These are phyloP conservation scores for Ceratobasidium sp. DNA, from an alignment of 1,284 basidiomycete species.

Conservation along the genomic window DNA sequence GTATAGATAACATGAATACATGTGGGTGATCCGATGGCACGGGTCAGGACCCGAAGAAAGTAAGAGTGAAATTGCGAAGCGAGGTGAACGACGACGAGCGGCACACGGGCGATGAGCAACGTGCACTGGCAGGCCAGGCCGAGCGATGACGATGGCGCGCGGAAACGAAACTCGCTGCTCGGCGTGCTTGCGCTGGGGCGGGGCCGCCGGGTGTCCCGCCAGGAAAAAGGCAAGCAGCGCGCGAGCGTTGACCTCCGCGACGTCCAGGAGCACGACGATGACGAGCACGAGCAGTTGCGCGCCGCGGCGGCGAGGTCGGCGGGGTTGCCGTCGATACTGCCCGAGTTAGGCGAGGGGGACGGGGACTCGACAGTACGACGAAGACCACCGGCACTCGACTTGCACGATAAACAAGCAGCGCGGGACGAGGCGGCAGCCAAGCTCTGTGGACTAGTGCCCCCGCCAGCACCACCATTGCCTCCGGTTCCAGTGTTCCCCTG, in stretches of 20 bases:
- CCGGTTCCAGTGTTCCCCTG: slow-evolving; percentile 33
- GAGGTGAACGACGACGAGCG: slow-evolving; percentile 12
- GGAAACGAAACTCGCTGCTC: slow-evolving; percentile 13
- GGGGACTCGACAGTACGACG: slow-evolving; percentile 43
- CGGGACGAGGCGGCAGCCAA: slow-evolving; percentile 42
- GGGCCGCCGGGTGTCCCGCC: slow-evolving; percentile 2
- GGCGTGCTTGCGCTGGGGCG: slow-evolving; percentile 13
- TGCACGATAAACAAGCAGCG: slow-evolving; percentile 42
- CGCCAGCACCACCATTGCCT: slow-evolving; percentile 23
- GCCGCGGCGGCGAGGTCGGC: slow-evolving; percentile 72
- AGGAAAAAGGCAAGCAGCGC: slow-evolving; percentile 22
- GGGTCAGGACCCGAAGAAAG: slow-evolving; percentile 30
- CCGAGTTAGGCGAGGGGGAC: slow-evolving; percentile 55
- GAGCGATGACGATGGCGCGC: slow-evolving; percentile 14
- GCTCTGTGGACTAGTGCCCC: slow-evolving; percentile 32
- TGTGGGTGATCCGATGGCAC: slow-evolving; percentile 4
- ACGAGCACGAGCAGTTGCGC: slow-evolving; percentile 59
- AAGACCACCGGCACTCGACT: slow-evolving; percentile 40
- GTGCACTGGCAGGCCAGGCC: slow-evolving; percentile 30
- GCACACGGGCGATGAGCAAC: slow-evolving; percentile 13
- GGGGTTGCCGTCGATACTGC: slow-evolving; percentile 52
- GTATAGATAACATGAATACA: slow-evolving; percentile 9
- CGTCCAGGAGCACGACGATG: slow-evolving; percentile 50
- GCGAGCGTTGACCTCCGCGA: slow-evolving; percentile 10
- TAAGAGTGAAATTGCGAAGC: slow-evolving; percentile 12